These are phyloP conservation scores for Scedosporium minutisporum DNA, from an alignment of 2,329 filamentous ascomycete species.

Conservation along the genomic window DNA sequence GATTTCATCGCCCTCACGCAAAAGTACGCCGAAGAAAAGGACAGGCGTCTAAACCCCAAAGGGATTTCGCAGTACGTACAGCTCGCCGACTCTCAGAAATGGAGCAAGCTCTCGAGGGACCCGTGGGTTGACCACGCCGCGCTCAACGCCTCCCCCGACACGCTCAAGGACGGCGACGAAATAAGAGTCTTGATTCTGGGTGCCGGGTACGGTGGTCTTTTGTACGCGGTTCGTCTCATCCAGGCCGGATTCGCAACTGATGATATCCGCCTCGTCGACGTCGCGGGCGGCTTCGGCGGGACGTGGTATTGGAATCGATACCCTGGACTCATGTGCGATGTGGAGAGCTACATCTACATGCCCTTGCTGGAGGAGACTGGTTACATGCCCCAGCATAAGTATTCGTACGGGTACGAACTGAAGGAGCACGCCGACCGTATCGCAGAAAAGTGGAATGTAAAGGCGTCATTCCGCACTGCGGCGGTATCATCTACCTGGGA, in stretches of 20 bases:
- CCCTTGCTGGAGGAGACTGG: constrained; percentile 50
- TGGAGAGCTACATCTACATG: constrained; percentile 51
- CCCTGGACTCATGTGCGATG: constrained; percentile 37
- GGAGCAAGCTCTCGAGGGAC: constrained; percentile 19
- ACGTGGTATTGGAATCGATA: constrained; percentile 38
- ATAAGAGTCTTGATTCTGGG: constrained; percentile 24
- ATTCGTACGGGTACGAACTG: constrained; percentile 32
- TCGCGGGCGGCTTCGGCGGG: constrained; percentile 33
- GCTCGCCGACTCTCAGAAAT: constrained; percentile 13
- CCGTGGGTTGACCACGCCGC: constrained; percentile 24
- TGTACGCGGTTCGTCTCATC: constrained; percentile 19
- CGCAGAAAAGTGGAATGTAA: constrained; percentile 29
- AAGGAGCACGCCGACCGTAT: constrained; percentile 31
- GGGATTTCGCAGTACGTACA: constrained; percentile 23
- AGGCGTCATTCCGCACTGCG: constrained; percentile 30
- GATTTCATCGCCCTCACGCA: constrained; percentile 14
- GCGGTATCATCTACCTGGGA: constrained; percentile 36
- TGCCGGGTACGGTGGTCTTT: constrained; percentile 23
- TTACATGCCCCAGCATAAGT: constrained; percentile 45
- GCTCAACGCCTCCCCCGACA: constrained; percentile 15
- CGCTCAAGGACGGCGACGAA: constrained; percentile 17
- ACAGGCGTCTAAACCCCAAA: constrained; percentile 22
- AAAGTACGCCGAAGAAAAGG: constrained; percentile 24
- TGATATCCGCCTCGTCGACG: constrained; percentile 30
- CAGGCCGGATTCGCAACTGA: constrained; percentile 15